Evolutionary conservation across 2,329 filamentous ascomycete genomes (phyloP), one percentile per base, ranked within the genome.

Genomic region (Didymella segeticola): DNA sequence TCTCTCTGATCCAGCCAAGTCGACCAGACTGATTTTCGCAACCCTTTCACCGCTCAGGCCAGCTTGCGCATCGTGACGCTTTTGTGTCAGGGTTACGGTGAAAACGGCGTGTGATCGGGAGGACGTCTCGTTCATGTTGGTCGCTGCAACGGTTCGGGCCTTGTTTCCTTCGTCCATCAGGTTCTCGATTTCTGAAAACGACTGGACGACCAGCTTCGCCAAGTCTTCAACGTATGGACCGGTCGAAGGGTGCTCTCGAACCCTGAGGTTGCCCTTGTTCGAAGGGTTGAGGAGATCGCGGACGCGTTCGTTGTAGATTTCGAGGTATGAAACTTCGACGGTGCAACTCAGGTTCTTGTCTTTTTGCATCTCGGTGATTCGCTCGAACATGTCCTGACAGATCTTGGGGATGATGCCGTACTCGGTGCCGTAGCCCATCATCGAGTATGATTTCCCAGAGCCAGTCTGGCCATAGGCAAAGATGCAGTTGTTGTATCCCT

Each of bases 131-230:
- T 99, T 99, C 95, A 99, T 99, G 83, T 98, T 99, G 31, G 95
- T 99, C 7, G 95, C 95, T 3, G 95, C 95, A 31, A 99, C 95
- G 0, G 95, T 99, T 81, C 95, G 85, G 27, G 95, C 95, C 78
- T 99, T 99, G 81, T 99, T 99, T 69, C 95, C 95, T 77, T 98
- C 93, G 72, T 99, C 95, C 95, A 99, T 99, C 67, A 99, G 79
- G 71, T 97, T 88, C 70, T 99, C 95, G 63, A 99, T 98, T 73
- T 99, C 96, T 48, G 89, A 83, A 73, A 99, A 98, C 56, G 91
- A 93, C 64, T 91, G 86, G 33, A 99, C 95, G 1, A 95, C 91
- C 55, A 99, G 79, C 75, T 99, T 98, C 58, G 96, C 93, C 67
- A 99, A 82, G 80, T 99, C 95, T 76, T 99, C 95, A 47, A 99